Evolutionary conservation across 2,329 filamentous ascomycete species (phyloP), one percentile per base, ranked within the genome.

Genomic region (Neonectria punicea): DNA sequence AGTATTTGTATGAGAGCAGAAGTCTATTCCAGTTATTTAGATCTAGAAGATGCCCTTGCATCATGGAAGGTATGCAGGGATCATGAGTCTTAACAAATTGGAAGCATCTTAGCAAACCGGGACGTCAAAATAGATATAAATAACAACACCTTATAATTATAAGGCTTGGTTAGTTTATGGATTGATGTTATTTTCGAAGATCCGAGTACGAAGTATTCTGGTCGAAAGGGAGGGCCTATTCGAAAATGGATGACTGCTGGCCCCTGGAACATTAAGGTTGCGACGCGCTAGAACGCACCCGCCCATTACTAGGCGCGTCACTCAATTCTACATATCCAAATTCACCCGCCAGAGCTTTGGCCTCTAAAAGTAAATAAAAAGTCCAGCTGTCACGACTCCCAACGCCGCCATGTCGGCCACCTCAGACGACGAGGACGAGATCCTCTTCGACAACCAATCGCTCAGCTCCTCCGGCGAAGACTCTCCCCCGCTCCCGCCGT

Each of bases 401-500:
- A n/a, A 18, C 20, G 36, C 32, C 66, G 62, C 10, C 56, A 79
- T 80, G 79, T 77, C 77, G 18, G 62, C 67, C 22, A 77, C 77
- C n/a, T 78, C 76, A 18, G 79, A 79, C 55, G 79, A 79, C 53
- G 77, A 76, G 34, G 75, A 79, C n/a, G 78, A 78, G 54, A 79
- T 77, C 61, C 72, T 80, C 59, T 79, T 74, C 10, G 78, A 80
- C 57, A 74, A 73, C 53, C 76, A 76, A 25, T 77, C 74, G 2
- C 70, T 67, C n/a, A 74, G 73, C 62, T 78, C 78, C 1, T 78
- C 75, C 6, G 75, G 73, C 46, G 76, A 79, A 49, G 78, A 79
- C 47, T 78, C 79, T 8, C 80, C 80, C 4, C 83, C 82, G 11
- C 83, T 79, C 16, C 83, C 82, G 11, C 77, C 83, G 20, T 83